Evolutionary conservation across 1,139 yeast genomes (phyloP).

Genomic region (Yamadazyma membranifaciens): DNA sequence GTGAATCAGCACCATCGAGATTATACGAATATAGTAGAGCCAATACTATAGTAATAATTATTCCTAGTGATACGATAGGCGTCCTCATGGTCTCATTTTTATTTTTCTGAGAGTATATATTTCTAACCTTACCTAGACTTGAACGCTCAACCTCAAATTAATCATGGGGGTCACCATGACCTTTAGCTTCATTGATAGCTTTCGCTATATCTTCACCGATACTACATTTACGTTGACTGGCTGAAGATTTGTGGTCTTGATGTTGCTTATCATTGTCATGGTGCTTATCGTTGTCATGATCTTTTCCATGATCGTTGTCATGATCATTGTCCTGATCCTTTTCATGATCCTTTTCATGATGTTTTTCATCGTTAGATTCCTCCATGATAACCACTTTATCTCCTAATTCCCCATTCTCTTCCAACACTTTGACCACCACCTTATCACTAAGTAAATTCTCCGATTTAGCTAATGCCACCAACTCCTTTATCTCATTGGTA

Average conservation of each 20-base stretch:
- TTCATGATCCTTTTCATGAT: slow-evolving; percentile 1
- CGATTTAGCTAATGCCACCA: slow-evolving; percentile 30
- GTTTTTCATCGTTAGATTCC: slow-evolving; percentile 3
- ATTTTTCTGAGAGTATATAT: background rate
- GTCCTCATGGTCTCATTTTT: background rate
- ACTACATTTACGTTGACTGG: slow-evolving; percentile 1
- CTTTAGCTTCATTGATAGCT: slow-evolving; percentile 5
- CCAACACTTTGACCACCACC: slow-evolving; percentile 27
- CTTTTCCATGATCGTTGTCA: background rate
- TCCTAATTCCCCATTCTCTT: slow-evolving; percentile 19
- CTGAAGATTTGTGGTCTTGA: too few species aligned
- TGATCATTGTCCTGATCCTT: background rate
- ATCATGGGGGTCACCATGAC: background rate
- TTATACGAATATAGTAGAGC: slow-evolving; percentile 21
- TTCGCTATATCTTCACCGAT: slow-evolving; percentile 8
- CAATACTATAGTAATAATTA: slow-evolving; percentile 9
- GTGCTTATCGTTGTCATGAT: background rate
- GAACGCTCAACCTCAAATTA: too few species aligned
- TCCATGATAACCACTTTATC: slow-evolving; percentile 16
- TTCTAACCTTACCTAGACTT: background rate
- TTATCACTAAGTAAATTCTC: slow-evolving; percentile 28
- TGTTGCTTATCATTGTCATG: background rate
- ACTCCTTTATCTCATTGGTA: slow-evolving; percentile 29
- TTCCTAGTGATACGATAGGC: slow-evolving; percentile 8
- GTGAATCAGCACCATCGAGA: slow-evolving; percentile 31